A percentile compares a stretch with the other conserved stretches of the same genome.
Conservation (phyloP, 2,329 filamentous ascomycete genomes). For the Trichophyton simii region DNA sequence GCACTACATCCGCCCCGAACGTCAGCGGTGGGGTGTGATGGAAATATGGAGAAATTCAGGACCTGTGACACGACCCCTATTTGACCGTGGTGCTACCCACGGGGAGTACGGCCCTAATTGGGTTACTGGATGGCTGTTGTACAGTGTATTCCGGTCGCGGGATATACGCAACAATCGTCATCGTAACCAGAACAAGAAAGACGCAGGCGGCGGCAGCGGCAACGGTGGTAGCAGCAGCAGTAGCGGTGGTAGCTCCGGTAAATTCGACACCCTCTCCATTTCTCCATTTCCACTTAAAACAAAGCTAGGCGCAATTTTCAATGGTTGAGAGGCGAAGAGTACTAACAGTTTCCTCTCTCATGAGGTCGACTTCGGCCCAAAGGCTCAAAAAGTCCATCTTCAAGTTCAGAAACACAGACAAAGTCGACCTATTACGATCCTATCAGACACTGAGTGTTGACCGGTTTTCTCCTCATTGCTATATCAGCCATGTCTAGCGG, state of each 20-base stretch:
- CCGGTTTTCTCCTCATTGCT: not conserved
- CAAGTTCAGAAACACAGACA: slow-evolving; percentile 16
- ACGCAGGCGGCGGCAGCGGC: slow-evolving; percentile 9
- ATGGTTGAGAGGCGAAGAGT: not conserved
- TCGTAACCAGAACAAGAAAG: slow-evolving; percentile 26
- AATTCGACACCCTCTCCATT: not conserved
- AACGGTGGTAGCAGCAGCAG: slow-evolving; percentile 7
- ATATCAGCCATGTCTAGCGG: slow-evolving; percentile 5
- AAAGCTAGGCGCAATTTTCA: not conserved
- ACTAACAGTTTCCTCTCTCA: slow-evolving; percentile 3
- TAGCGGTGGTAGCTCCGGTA: slow-evolving; percentile 8
- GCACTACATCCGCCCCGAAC: slow-evolving; percentile 35
- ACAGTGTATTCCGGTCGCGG: slow-evolving; percentile 37
- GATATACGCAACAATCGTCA: slow-evolving; percentile 37
- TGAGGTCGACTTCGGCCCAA: slow-evolving; percentile 17
- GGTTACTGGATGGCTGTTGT: slow-evolving; percentile 36
- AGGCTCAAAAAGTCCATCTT: slow-evolving; percentile 14
- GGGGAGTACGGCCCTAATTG: slow-evolving; percentile 37
- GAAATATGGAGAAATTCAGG: slow-evolving; percentile 32
- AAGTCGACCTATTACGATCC: slow-evolving; percentile 31
- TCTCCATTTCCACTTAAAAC: not conserved
- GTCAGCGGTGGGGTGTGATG: slow-evolving; percentile 30
- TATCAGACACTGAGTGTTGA: slow-evolving; percentile 27
- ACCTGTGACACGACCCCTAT: slow-evolving; percentile 27
- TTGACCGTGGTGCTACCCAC: slow-evolving; percentile 29